Evolutionary conservation across 1,139 yeast species (phyloP).

Genomic region (Debaryomycetaceae sp.): DNA sequence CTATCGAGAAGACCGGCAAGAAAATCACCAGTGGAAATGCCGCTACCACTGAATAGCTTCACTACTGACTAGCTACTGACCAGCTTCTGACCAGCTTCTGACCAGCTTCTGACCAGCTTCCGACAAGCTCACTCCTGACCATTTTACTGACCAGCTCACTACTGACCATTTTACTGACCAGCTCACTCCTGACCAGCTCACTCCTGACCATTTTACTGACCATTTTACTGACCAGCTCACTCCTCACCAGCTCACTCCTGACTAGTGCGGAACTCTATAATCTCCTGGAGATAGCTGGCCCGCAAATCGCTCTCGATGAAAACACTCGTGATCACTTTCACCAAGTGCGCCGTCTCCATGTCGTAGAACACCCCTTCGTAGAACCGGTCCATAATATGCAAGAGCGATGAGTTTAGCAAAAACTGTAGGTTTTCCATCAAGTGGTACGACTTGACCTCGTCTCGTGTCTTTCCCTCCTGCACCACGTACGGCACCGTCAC

Average conservation of each 20-base stretch:
- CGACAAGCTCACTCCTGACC: too few species aligned
- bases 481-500: constrained; percentile 9
- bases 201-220: too few species aligned
- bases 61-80: constrained; percentile 1
- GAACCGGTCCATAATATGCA: constrained; percentile 58
- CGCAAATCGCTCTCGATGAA: constrained; percentile 68
- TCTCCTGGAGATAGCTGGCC: constrained; percentile 50
- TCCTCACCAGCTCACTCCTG: not conserved
- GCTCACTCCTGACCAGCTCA: too few species aligned
- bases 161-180: too few species aligned
- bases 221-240: too few species aligned
- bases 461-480: constrained; percentile 6
- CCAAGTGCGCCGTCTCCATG: constrained; percentile 56
- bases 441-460: constrained; percentile 18
- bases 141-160: too few species aligned
- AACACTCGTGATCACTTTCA: constrained; percentile 41
- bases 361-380: constrained; percentile 69
- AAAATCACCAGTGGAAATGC: constrained; percentile 58
- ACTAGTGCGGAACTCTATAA: constrained; percentile 30
- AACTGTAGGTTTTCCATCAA: constrained; percentile 34
- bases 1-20: constrained; percentile 88
- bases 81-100: too few species aligned
- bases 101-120: too few species aligned
- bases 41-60: constrained; percentile 11
- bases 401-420: constrained; percentile 46